These are phyloP conservation scores for Triticum urartu DNA, from an alignment of 176 grass and related monocot species.

Conservation along the genomic window DNA sequence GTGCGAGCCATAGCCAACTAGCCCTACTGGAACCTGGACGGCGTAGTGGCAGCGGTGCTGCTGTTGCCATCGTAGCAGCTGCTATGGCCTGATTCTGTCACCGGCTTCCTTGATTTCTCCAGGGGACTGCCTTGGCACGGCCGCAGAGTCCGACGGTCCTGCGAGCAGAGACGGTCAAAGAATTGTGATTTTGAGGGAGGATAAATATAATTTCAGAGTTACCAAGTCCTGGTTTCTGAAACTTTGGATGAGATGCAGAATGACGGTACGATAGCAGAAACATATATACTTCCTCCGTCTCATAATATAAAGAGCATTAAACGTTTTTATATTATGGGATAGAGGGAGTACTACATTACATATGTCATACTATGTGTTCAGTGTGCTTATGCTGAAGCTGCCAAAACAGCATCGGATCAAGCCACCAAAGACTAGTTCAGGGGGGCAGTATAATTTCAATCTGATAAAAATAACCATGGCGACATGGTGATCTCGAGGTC, in stretches of 20 bases:
- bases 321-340: too few species aligned
- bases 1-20: neutral
- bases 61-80: slow-evolving; percentile 65
- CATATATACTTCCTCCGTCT: neutral
- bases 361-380: neutral
- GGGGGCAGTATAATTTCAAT: neutral
- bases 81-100: slow-evolving; percentile 31
- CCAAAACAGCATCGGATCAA: neutral
- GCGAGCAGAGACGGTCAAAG: neutral
- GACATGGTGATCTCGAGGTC: slow-evolving; percentile 8
- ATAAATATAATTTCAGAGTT: neutral
- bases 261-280: neutral
- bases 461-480: neutral
- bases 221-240: neutral
- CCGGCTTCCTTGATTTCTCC: slow-evolving; percentile 44
- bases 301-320: too few species aligned
- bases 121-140: slow-evolving; percentile 48
- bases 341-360: too few species aligned
- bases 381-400: neutral
- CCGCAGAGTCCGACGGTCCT: slow-evolving; percentile 66
- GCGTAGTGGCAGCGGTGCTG: slow-evolving; percentile 34
- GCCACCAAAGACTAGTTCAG: neutral
- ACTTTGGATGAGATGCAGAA: neutral
- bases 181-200: too few species aligned
- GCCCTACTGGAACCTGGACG: slow-evolving; percentile 47